phyloP scores from a whole-genome alignment of 768 basidiomycete species.

The Suillus plorans region DNA sequence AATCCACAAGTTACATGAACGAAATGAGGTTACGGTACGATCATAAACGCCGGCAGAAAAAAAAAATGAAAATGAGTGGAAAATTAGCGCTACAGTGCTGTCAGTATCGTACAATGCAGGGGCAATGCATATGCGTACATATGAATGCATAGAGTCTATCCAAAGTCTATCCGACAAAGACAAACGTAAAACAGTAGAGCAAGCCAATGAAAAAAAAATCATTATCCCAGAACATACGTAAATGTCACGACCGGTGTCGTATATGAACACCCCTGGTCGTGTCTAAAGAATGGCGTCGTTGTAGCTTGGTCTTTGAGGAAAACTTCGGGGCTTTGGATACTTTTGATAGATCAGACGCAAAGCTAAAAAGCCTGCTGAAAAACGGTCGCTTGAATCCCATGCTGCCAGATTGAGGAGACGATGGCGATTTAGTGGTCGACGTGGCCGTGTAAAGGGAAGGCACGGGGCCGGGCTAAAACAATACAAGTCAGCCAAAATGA shows the following conservation, averaged over 20 bases:
- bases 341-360: constrained; percentile 43
- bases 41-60: too few relatives aligned
- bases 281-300: constrained; percentile 53
- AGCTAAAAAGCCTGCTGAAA: constrained; percentile 58
- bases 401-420: constrained; percentile 42
- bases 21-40: not conserved
- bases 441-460: constrained; percentile 57
- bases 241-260: not conserved
- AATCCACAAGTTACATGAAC: not conserved
- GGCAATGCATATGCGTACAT: not conserved
- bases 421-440: constrained; percentile 58
- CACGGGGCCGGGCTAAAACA: constrained; percentile 40
- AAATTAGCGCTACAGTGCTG: constrained; percentile 29
- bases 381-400: constrained; percentile 52
- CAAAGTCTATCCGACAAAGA: not conserved
- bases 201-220: not conserved
- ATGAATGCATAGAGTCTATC: constrained; percentile 10
- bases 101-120: not conserved
- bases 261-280: constrained; percentile 7
- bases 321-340: constrained; percentile 8
- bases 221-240: not conserved
- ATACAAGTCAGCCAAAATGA: constrained; percentile 33
- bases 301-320: constrained; percentile 40
- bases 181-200: not conserved
- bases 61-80: constrained; percentile 7